Percentiles rank a stretch among this genome's conserved stretches.
phyloP scores from a whole-genome alignment of 2,329 filamentous ascomycete species.

The Fragosphaeria purpurea region DNA sequence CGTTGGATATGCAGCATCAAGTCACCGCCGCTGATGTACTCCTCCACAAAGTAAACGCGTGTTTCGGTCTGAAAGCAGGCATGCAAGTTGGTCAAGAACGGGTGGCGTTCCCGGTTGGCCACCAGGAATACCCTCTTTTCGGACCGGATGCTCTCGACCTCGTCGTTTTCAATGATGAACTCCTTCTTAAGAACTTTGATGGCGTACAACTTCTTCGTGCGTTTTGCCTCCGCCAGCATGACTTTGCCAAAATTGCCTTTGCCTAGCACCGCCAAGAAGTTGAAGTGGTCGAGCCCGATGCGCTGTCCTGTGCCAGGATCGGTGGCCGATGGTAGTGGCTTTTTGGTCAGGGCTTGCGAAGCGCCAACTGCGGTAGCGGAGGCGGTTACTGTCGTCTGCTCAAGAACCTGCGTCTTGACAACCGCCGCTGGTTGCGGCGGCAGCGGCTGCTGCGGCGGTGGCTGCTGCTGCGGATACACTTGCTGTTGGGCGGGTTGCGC shows the following conservation, averaged over 20 bases:
- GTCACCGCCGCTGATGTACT: slow-evolving; percentile 97
- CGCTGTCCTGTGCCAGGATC: slow-evolving; percentile 65
- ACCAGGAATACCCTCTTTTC: slow-evolving; percentile 97
- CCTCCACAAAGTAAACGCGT: slow-evolving; percentile 98
- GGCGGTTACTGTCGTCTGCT: slow-evolving; percentile 23
- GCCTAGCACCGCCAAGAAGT: slow-evolving; percentile 93
- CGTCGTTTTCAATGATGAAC: slow-evolving; percentile 99
- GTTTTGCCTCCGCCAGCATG: slow-evolving; percentile 97
- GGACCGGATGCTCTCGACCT: slow-evolving; percentile 94
- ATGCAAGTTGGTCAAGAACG: slow-evolving; percentile 89
- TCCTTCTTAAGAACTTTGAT: slow-evolving; percentile 99
- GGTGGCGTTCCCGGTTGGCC: slow-evolving; percentile 92
- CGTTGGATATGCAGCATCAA: slow-evolving; percentile 98
- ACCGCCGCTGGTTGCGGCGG: slow-evolving; percentile 25
- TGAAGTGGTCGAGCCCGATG: slow-evolving; percentile 96
- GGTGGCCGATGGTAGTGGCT: slow-evolving; percentile 60
- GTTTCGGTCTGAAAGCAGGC: slow-evolving; percentile 99
- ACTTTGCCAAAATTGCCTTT: slow-evolving; percentile 99
- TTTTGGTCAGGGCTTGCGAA: slow-evolving; percentile 25
- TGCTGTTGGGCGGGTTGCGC: slow-evolving; percentile 21
- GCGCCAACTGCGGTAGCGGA: slow-evolving; percentile 26
- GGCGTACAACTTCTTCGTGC: slow-evolving; percentile 81
- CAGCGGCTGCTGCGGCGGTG: slow-evolving; percentile 20
- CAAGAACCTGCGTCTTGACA: slow-evolving; percentile 30
- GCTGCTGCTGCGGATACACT: slow-evolving; percentile 13